These are phyloP conservation scores for Thielaviopsis punctulata DNA, from an alignment of 2,329 filamentous ascomycete genomes.

Conservation along the genomic window DNA sequence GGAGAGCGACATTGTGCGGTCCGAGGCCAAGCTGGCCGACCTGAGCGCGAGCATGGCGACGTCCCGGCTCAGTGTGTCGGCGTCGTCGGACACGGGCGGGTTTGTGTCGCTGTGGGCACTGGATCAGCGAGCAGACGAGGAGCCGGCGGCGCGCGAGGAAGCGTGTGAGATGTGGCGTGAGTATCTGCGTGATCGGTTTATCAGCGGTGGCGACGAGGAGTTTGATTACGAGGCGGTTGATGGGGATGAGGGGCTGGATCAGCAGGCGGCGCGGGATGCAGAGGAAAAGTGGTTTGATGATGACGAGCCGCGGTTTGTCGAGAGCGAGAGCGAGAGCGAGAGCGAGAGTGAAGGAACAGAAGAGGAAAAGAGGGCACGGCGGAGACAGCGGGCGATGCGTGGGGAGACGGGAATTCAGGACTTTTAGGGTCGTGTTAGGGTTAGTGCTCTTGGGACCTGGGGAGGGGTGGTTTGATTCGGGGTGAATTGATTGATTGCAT, in stretches of 20 bases:
- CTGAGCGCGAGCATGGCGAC: slow-evolving; percentile 5
- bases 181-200: slow-evolving; percentile 57
- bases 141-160: slow-evolving; percentile 33
- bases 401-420: slow-evolving; percentile 60
- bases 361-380: slow-evolving; percentile 19
- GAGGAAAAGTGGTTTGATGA: slow-evolving; percentile 69
- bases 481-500: too few species aligned
- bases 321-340: not conserved
- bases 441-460: not conserved
- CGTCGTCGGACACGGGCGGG: not conserved
- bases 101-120: not conserved
- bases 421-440: slow-evolving; percentile 29
- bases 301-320: slow-evolving; percentile 52
- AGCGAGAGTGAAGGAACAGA: slow-evolving; percentile 17
- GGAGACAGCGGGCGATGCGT: slow-evolving; percentile 12
- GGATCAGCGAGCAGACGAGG: not conserved
- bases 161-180: slow-evolving; percentile 52
- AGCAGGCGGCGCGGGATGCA: slow-evolving; percentile 33
- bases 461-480: not conserved
- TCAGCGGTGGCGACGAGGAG: slow-evolving; percentile 57
- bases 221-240: slow-evolving; percentile 65
- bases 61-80: not conserved
- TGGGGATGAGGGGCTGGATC: slow-evolving; percentile 51
- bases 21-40: slow-evolving; percentile 53
- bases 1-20: slow-evolving; percentile 59